Percentiles rank a stretch among this genome's conserved stretches.
phyloP scores from a whole-genome alignment of 2,329 filamentous ascomycete species.

The Pestalotiopsis fici region DNA sequence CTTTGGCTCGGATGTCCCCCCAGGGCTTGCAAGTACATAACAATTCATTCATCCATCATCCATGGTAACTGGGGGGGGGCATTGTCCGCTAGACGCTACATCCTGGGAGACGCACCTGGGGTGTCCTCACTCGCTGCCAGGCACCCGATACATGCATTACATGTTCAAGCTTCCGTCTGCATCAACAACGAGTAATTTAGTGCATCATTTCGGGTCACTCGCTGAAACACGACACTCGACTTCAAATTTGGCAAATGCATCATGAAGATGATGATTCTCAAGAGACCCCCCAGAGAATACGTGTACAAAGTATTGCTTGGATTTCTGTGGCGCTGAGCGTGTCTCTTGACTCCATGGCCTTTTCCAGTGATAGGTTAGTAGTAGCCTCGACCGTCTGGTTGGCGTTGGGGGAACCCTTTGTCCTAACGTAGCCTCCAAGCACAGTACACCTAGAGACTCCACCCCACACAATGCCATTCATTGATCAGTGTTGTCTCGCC shows the following conservation, averaged over 20 bases:
- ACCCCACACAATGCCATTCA: not conserved
- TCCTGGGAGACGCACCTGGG: not conserved
- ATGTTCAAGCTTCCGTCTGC: constrained; percentile 3
- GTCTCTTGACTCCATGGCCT: too few relatives aligned
- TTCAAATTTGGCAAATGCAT: not conserved
- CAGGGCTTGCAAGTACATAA: not conserved
- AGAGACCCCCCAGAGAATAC: not conserved
- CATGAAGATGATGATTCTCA: not conserved
- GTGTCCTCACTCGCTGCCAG: too few relatives aligned
- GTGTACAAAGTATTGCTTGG: too few relatives aligned
- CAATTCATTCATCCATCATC: not conserved
- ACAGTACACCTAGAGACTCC: not conserved
- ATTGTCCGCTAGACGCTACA: not conserved
- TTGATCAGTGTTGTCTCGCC: not conserved
- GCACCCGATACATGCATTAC: not conserved
- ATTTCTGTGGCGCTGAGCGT: too few relatives aligned
- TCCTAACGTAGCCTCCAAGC: not conserved
- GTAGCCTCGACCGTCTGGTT: too few relatives aligned
- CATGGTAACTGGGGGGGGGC: not conserved
- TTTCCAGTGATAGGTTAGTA: too few relatives aligned
- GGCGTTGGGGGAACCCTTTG: too few relatives aligned
- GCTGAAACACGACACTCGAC: not conserved
- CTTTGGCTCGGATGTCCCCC: not conserved
- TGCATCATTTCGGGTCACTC: not conserved
- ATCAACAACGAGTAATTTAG: not conserved